Evolutionary conservation across 805 yeast genomes (phyloP), one percentile per base, ranked within the genome.

Genomic region (Lachancea cidri): DNA sequence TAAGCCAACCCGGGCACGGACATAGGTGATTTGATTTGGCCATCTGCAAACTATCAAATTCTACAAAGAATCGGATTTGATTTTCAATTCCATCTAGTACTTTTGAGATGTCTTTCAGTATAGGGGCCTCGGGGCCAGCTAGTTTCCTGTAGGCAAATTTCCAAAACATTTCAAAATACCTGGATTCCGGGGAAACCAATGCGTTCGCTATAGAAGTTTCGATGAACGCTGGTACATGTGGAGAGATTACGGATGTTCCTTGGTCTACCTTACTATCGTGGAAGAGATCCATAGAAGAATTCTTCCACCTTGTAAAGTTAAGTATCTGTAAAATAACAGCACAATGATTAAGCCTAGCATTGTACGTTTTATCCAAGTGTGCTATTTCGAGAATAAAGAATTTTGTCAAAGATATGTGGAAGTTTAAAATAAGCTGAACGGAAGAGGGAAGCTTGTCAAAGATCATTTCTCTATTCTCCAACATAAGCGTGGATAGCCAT

Each of bases 1-100:
- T 68, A 38, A 87, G 70, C 98, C 98, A 91, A 8, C 97, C 97
- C 44, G 87, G 77, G 55, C 96, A 89, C 2, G 95, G 93, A 4
- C 87, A 76, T 37, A 86, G 65, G 72, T 40, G 71, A 70, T 43
- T 60, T 47, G 46, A 46, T n/a, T 51, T 62, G 3, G 58, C 43
- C 38, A 60, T 47, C 42, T 57, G 58, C 25, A 60, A 58, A 29
- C 55, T 56, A 41, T 67, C 70, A 44, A 59, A 48, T 40, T 62
- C 46, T 58, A 52, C 35, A 67, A 55, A 36, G 51, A 61, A 13
- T 53, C 46, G 45, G 57, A 61, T 31, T 35, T 53, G 57, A 18
- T 42, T 46, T 17, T 49, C 57, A 3, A 50, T 52, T 2, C 49
- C 48, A 1, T 48, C 51, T 18, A 54, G 46, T 4, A 50, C 50